Evolutionary conservation across 2,329 filamentous ascomycete species (phyloP).

Genomic region (Dothiorella sarmentorum): DNA sequence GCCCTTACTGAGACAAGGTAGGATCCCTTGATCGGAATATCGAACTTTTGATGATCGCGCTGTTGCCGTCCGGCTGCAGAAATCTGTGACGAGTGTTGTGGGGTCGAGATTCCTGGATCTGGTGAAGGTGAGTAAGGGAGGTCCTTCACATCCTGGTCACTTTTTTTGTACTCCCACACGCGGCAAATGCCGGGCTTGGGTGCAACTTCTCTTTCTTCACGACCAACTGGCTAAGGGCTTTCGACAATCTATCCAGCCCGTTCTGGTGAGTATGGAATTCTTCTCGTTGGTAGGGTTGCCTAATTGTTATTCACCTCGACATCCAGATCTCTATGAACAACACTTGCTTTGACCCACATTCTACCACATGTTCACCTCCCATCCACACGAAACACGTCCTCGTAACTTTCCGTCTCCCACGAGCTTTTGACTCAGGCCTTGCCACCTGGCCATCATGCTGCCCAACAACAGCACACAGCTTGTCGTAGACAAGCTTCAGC

Average conservation of each 20-base stretch:
- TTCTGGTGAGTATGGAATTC: neutral
- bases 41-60: neutral
- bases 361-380: neutral
- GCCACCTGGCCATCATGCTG: neutral
- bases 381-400: no score
- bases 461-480: neutral
- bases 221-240: neutral
- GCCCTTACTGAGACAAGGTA: constrained; percentile 6
- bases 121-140: constrained; percentile 13
- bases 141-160: neutral
- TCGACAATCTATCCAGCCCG: neutral
- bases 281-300: no score
- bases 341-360: neutral
- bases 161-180: neutral
- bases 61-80: neutral
- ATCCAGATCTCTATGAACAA: neutral
- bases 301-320: no score
- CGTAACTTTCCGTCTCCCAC: neutral
- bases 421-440: neutral
- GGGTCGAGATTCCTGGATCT: constrained; percentile 8
- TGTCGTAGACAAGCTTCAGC: constrained; percentile 7
- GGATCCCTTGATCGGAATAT: neutral
- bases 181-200: neutral
- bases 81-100: neutral
- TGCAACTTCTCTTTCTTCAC: constrained; percentile 7